phyloP scores from a whole-genome alignment of 83 land plant species.

The Picea abies region DNA sequence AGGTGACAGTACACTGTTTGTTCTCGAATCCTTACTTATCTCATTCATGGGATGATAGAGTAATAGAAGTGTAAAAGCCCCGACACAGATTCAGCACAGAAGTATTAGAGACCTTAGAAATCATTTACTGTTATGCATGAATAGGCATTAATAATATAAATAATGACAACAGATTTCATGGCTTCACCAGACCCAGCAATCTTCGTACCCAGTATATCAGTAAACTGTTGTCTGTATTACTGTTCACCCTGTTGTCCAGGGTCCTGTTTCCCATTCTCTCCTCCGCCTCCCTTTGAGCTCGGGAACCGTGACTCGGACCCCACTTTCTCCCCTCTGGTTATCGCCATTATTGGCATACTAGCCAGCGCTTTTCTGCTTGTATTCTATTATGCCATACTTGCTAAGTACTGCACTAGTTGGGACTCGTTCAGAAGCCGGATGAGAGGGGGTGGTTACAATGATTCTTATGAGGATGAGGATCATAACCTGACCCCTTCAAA shows the following conservation, averaged over 20 bases:
- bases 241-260: conserved; percentile 30
- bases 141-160: no score
- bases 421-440: conserved; percentile 12
- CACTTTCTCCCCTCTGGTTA: conserved; percentile 45
- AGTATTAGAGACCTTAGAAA: no score
- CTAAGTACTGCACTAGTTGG: conserved; percentile 44
- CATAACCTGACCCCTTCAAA: neutral
- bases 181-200: no score
- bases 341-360: conserved; percentile 47
- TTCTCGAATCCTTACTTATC: no score
- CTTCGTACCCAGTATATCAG: no score
- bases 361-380: conserved; percentile 44
- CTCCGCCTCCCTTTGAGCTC: conserved; percentile 20
- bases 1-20: no score
- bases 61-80: no score
- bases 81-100: no score
- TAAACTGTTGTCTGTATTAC: conserved; percentile 10
- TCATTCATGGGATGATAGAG: no score
- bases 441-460: neutral
- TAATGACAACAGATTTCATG: no score
- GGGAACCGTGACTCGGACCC: conserved; percentile 6
- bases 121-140: no score
- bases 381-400: conserved; percentile 43
- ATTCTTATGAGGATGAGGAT: conserved; percentile 10
- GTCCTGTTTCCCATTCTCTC: conserved; percentile 22